Conservation (phyloP, 257 asterid genomes). For the Coffea canephora region DNA sequence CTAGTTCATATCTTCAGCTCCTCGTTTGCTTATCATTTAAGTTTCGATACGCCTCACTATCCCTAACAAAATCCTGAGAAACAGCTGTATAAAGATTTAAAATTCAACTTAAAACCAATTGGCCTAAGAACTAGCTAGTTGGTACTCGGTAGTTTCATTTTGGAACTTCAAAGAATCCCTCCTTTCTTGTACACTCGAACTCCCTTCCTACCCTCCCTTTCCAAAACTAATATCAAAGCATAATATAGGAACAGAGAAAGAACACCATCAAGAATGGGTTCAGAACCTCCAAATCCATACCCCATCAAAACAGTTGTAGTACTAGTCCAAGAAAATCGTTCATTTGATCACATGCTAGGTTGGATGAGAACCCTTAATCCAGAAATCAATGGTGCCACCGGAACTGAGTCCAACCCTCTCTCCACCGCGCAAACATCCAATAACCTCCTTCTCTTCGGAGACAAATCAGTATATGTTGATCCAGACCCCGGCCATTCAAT, state of each 20-base stretch:
- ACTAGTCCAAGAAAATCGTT: conserved; percentile 74
- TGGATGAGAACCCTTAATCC: conserved; percentile 79
- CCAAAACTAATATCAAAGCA: background rate
- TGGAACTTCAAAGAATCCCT: background rate
- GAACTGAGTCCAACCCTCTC: conserved; percentile 57
- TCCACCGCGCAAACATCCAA: conserved; percentile 40
- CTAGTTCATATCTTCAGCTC: background rate
- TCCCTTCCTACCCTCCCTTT: background rate
- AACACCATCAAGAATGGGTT: conserved; percentile 16
- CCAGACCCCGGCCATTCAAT: conserved; percentile 75
- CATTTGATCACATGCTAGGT: conserved; percentile 78
- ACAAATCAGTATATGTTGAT: conserved; percentile 47
- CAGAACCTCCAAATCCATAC: conserved; percentile 14
- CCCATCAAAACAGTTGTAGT: conserved; percentile 75
- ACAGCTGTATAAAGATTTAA: background rate
- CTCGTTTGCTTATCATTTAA: background rate
- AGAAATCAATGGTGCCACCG: conserved; percentile 61
- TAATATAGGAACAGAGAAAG: too few species aligned
- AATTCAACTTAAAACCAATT: background rate
- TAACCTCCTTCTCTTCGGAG: conserved; percentile 26
- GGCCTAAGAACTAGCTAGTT: background rate
- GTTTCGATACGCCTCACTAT: too few species aligned
- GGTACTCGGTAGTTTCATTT: background rate
- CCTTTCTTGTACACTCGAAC: background rate
- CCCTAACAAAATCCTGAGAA: background rate